Conservation (phyloP, 1,284 basidiomycete genomes). For the Athelia sp. region DNA sequence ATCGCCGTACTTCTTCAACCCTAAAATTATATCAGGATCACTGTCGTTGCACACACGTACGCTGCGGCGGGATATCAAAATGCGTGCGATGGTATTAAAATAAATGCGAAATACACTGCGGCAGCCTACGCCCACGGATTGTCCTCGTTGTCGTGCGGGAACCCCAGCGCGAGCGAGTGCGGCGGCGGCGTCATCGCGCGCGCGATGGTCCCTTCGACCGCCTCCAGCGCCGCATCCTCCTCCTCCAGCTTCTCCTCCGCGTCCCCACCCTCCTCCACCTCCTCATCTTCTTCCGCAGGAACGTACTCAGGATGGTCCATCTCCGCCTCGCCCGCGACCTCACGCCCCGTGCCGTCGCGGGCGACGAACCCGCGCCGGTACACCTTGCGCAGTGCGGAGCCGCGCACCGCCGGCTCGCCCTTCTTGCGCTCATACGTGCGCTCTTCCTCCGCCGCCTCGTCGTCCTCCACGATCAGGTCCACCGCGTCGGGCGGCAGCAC, state of each 20-base stretch:
- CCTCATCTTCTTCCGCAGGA: conserved; percentile 5
- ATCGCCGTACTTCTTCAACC: too few species aligned
- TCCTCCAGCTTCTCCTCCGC: conserved; percentile 20
- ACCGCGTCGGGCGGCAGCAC: conserved; percentile 68
- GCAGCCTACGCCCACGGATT: conserved; percentile 49
- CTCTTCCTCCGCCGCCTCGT: conserved; percentile 43
- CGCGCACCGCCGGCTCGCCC: conserved; percentile 44
- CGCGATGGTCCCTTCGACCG: conserved; percentile 14
- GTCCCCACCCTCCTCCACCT: conserved; percentile 11
- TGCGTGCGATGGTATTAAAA: too few species aligned
- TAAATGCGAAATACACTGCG: too few species aligned
- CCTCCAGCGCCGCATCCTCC: conserved; percentile 23
- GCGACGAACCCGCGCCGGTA: conserved; percentile 47
- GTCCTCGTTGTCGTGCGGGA: conserved; percentile 28
- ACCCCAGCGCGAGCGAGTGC: conserved; percentile 35
- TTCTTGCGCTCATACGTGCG: conserved; percentile 45
- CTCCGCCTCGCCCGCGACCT: conserved; percentile 35
- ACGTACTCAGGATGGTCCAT: conserved; percentile 23
- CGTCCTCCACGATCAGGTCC: conserved; percentile 70
- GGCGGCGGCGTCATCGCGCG: conserved; percentile 38
- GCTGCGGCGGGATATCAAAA: too few species aligned
- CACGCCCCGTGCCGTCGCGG: conserved; percentile 32
- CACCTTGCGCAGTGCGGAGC: conserved; percentile 42
- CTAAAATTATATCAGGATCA: too few species aligned
- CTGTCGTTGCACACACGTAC: too few species aligned